These are phyloP conservation scores for Pestalotiopsis sp. DNA, from an alignment of 2,329 filamentous ascomycete species.

Conservation along the genomic window DNA sequence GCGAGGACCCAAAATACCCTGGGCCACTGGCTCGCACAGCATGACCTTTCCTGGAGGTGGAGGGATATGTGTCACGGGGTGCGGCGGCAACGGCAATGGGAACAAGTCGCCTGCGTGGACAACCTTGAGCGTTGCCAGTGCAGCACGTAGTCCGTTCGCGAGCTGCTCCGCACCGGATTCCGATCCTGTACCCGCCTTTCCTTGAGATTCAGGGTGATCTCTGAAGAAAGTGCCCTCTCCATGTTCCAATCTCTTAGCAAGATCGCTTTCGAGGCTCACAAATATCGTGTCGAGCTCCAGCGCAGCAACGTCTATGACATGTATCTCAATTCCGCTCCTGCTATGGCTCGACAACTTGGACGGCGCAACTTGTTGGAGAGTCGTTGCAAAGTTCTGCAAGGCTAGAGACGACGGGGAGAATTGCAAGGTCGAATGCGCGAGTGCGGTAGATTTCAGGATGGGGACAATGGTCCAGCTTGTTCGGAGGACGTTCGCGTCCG, in stretches of 20 bases:
- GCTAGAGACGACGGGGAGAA: constrained; percentile 73
- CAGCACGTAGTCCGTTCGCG: constrained; percentile 70
- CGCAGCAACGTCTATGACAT: constrained; percentile 79
- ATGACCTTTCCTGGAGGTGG: constrained; percentile 85
- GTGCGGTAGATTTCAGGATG: constrained; percentile 63
- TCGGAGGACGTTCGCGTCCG: constrained; percentile 59
- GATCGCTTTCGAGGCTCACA: constrained; percentile 80
- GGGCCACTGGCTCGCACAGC: constrained; percentile 92
- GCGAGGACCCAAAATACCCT: constrained; percentile 75
- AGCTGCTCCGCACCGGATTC: constrained; percentile 58
- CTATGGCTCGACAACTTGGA: constrained; percentile 74
- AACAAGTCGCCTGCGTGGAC: constrained; percentile 84
- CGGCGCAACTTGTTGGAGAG: constrained; percentile 72
- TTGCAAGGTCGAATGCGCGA: constrained; percentile 78
- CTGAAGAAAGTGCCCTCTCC: constrained; percentile 82
- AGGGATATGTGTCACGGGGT: constrained; percentile 84
- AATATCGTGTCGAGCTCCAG: constrained; percentile 83
- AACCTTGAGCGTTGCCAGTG: constrained; percentile 72
- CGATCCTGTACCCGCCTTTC: constrained; percentile 31
- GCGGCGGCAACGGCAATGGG: constrained; percentile 75
- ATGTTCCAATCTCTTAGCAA: constrained; percentile 78
- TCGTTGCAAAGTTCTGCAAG: constrained; percentile 78
- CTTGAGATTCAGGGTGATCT: constrained; percentile 49
- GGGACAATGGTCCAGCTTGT: constrained; percentile 86
- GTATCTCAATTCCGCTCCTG: constrained; percentile 80